Evolutionary conservation across 352 stramenopile genomes (phyloP).

Genomic region (Nothophytophthora sp.): DNA sequence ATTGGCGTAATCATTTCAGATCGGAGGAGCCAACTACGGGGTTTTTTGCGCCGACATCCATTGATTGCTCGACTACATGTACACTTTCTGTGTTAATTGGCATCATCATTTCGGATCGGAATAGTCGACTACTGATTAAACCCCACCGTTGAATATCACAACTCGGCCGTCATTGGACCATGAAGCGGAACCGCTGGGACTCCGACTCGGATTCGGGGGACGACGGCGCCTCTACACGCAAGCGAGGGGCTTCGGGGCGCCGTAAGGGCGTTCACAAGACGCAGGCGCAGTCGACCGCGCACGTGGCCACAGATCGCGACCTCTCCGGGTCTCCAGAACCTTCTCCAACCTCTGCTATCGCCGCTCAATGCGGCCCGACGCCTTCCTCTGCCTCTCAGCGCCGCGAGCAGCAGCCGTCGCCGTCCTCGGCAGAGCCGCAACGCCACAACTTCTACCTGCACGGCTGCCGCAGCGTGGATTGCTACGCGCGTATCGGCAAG

Average conservation of each 20-base stretch:
- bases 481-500: slow-evolving; percentile 93
- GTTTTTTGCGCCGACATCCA: too few relatives aligned
- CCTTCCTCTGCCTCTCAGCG: background rate
- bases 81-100: too few relatives aligned
- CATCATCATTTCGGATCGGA: too few relatives aligned
- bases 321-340: background rate
- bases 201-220: slow-evolving; percentile 65
- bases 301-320: background rate
- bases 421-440: slow-evolving; percentile 2
- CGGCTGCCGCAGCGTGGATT: slow-evolving; percentile 95
- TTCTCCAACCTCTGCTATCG: slow-evolving; percentile 8
- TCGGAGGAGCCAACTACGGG: too few relatives aligned
- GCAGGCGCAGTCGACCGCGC: background rate
- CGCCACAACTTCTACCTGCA: slow-evolving; percentile 76
- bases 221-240: slow-evolving; percentile 14
- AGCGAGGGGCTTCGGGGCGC: background rate
- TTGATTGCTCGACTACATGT: too few relatives aligned
- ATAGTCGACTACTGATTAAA: too few relatives aligned
- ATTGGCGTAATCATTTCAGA: too few relatives aligned
- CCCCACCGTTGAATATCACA: too few relatives aligned
- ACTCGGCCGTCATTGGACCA: too few relatives aligned
- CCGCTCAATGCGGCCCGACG: background rate
- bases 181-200: slow-evolving; percentile 74
- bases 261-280: background rate
- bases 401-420: background rate